Evolutionary conservation across 2,329 filamentous ascomycete genomes (phyloP).

Genomic region (Xylaria sp.): DNA sequence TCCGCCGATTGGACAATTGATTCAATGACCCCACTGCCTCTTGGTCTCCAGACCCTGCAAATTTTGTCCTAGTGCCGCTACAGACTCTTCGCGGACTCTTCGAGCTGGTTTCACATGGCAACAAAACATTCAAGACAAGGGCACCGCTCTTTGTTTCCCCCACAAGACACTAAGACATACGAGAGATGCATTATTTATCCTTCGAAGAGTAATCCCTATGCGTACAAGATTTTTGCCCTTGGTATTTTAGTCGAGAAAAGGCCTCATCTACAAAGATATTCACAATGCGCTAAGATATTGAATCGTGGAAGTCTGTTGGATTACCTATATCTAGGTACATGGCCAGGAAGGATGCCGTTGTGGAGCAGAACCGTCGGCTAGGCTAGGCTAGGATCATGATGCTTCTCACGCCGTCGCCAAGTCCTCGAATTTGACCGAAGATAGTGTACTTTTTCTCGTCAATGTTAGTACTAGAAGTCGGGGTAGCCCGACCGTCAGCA

Average conservation of each 20-base stretch:
- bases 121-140: constrained; percentile 9
- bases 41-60: constrained; percentile 50
- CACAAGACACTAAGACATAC: background rate
- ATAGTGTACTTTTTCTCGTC: background rate
- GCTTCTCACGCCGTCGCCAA: constrained; percentile 11
- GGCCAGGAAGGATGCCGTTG: constrained; percentile 18
- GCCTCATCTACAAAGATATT: constrained; percentile 1
- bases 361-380: constrained; percentile 23
- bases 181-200: background rate
- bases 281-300: constrained; percentile 6
- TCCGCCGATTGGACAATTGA: constrained; percentile 46
- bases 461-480: background rate
- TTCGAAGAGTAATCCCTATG: background rate
- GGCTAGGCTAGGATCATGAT: constrained; percentile 24
- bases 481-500: background rate
- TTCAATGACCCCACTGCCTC: constrained; percentile 34
- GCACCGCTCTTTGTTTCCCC: background rate
- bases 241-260: background rate
- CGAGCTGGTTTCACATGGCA: constrained; percentile 42
- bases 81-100: constrained; percentile 42
- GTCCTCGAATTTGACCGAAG: constrained; percentile 30
- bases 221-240: background rate
- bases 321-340: background rate
- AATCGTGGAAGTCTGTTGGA: constrained; percentile 9
- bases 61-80: constrained; percentile 45